phyloP scores from a whole-genome alignment of 2,329 filamentous ascomycete species.

The Harringtonia lauricola region DNA sequence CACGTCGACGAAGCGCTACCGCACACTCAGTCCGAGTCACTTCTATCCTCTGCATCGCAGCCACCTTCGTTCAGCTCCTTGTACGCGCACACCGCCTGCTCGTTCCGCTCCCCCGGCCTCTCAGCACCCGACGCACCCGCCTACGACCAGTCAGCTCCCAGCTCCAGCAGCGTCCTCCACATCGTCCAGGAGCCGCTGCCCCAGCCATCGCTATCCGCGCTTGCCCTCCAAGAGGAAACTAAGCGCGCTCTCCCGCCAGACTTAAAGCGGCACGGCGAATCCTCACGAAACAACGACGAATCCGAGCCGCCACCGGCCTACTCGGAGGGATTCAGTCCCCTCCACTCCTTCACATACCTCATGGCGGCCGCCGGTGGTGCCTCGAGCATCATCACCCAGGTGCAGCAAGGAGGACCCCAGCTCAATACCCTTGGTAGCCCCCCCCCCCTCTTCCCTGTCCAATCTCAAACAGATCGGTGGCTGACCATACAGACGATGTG shows the following conservation, averaged over 20 bases:
- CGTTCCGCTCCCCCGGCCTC: not conserved
- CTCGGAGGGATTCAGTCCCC: slow-evolving; percentile 85
- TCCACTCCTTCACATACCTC: slow-evolving; percentile 86
- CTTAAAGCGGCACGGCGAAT: slow-evolving; percentile 54
- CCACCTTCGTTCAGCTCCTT: slow-evolving; percentile 52
- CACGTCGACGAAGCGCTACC: too few species aligned
- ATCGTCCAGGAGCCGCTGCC: not conserved
- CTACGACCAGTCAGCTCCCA: slow-evolving; percentile 35
- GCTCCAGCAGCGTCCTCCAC: slow-evolving; percentile 17
- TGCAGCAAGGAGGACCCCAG: slow-evolving; percentile 84
- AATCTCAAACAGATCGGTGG: not conserved
- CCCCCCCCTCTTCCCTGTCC: not conserved
- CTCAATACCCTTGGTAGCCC: slow-evolving; percentile 65
- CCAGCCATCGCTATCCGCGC: not conserved
- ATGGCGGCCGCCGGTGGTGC: slow-evolving; percentile 97
- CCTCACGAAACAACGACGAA: slow-evolving; percentile 64
- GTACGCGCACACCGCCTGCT: too few species aligned
- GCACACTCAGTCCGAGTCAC: too few species aligned
- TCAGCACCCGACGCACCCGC: slow-evolving; percentile 35
- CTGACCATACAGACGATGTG: slow-evolving; percentile 44
- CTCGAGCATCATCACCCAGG: slow-evolving; percentile 98
- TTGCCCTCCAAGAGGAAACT: slow-evolving; percentile 52
- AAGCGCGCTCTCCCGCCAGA: slow-evolving; percentile 77
- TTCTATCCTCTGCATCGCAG: slow-evolving; percentile 13
- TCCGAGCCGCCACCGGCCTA: slow-evolving; percentile 92